phyloP scores from a whole-genome alignment of 768 basidiomycete species.

The Rhizopogon roseolus region DNA sequence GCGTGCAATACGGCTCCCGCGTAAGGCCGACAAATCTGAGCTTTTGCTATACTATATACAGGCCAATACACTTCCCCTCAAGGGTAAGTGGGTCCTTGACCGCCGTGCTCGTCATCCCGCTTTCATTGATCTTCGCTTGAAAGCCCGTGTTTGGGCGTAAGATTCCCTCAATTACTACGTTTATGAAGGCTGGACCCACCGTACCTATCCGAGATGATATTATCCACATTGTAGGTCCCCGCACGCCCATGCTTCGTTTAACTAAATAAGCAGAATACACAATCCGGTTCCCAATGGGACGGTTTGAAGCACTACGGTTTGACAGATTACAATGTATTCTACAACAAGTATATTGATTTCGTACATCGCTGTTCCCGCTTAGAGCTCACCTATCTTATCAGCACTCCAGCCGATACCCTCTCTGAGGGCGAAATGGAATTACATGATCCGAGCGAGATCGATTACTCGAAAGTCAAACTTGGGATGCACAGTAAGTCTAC shows the following conservation, averaged over 20 bases:
- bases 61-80: conserved; percentile 65
- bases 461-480: conserved; percentile 42
- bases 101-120: neutral
- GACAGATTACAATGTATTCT: conserved; percentile 48
- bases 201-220: conserved; percentile 37
- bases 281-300: conserved; percentile 71
- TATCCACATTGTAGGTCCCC: conserved; percentile 46
- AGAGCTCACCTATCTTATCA: conserved; percentile 12
- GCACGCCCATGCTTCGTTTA: neutral
- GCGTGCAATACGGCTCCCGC: conserved; percentile 13
- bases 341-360: conserved; percentile 46
- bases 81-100: conserved; percentile 34
- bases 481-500: conserved; percentile 63
- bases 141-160: conserved; percentile 57
- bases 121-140: neutral
- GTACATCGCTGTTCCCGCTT: neutral
- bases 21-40: neutral
- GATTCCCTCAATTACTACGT: conserved; percentile 46
- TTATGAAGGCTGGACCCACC: conserved; percentile 11
- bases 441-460: conserved; percentile 44
- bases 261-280: conserved; percentile 47
- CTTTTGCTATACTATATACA: conserved; percentile 14
- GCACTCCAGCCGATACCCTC: conserved; percentile 39
- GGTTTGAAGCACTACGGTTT: conserved; percentile 58
- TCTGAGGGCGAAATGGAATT: conserved; percentile 42